phyloP scores from a whole-genome alignment of 441 rosid species.

The Croton laevigatus region DNA sequence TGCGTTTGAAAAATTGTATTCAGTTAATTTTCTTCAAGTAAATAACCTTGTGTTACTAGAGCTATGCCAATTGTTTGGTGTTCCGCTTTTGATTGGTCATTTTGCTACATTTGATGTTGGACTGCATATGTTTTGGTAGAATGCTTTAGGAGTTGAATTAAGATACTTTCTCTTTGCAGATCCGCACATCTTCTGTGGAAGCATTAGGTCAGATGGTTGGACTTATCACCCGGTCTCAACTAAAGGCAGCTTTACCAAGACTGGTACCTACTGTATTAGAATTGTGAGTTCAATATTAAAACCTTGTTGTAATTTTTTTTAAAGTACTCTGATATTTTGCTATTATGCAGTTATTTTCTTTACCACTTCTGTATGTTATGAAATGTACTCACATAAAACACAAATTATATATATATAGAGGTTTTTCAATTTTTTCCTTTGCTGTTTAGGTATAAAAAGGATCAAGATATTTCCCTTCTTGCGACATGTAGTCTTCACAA shows the following conservation, averaged over 20 bases:
- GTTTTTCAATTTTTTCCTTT: slow-evolving; percentile 23
- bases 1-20: neutral
- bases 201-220: slow-evolving; percentile 99
- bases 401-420: neutral
- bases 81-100: neutral
- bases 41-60: neutral
- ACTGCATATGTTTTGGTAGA: neutral
- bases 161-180: slow-evolving; percentile 34
- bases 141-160: slow-evolving; percentile 3
- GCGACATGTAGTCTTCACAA: slow-evolving; percentile 87
- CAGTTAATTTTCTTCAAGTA: neutral
- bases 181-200: slow-evolving; percentile 86
- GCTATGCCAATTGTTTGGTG: neutral
- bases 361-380: neutral
- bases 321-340: neutral
- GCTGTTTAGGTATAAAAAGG: slow-evolving; percentile 70
- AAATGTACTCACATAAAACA: neutral
- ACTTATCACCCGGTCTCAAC: slow-evolving; percentile 74
- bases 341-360: neutral
- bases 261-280: slow-evolving; percentile 87
- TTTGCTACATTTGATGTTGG: neutral
- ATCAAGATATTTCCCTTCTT: slow-evolving; percentile 72
- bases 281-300: slow-evolving; percentile 54
- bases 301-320: neutral
- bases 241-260: slow-evolving; percentile 93